Percentiles rank a stretch among this genome's conserved stretches.
phyloP scores from a whole-genome alignment of 805 yeast species.

The Candida chilensis region DNA sequence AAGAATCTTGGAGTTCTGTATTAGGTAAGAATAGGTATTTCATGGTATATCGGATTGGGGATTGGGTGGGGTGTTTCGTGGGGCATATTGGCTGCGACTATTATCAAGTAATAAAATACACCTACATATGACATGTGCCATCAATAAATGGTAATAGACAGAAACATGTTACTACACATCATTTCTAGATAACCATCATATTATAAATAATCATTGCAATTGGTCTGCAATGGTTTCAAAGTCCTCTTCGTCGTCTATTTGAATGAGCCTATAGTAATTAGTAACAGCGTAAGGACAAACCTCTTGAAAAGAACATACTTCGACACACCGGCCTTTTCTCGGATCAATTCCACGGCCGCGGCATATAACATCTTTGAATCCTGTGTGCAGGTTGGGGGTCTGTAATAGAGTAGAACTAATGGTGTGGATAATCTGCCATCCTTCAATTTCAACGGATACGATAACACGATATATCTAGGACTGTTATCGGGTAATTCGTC shows the following conservation, averaged over 20 bases:
- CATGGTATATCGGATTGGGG: no score
- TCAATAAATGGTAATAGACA: no score
- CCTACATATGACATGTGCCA: no score
- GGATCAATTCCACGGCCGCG: slow-evolving; percentile 75
- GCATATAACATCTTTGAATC: slow-evolving; percentile 84
- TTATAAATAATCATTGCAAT: slow-evolving; percentile 5
- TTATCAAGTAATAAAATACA: no score
- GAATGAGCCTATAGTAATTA: slow-evolving; percentile 36
- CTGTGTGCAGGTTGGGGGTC: slow-evolving; percentile 81
- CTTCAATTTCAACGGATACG: slow-evolving; percentile 58
- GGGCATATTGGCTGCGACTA: no score
- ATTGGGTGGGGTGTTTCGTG: no score
- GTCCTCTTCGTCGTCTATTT: slow-evolving; percentile 62
- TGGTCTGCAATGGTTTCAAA: slow-evolving; percentile 45
- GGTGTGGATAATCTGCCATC: slow-evolving; percentile 77
- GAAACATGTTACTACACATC: no score
- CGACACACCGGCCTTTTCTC: slow-evolving; percentile 73
- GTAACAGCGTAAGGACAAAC: slow-evolving; percentile 5
- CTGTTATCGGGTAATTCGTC: slow-evolving; percentile 78
- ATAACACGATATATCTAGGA: slow-evolving; percentile 68
- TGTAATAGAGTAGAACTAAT: slow-evolving; percentile 74
- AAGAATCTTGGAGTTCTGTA: no score
- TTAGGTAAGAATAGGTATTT: no score
- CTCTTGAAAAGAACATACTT: slow-evolving; percentile 10
- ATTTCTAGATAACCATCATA: no score